These are phyloP conservation scores for Pleurotus ostreatus DNA, from an alignment of 768 basidiomycete species.

Conservation along the genomic window DNA sequence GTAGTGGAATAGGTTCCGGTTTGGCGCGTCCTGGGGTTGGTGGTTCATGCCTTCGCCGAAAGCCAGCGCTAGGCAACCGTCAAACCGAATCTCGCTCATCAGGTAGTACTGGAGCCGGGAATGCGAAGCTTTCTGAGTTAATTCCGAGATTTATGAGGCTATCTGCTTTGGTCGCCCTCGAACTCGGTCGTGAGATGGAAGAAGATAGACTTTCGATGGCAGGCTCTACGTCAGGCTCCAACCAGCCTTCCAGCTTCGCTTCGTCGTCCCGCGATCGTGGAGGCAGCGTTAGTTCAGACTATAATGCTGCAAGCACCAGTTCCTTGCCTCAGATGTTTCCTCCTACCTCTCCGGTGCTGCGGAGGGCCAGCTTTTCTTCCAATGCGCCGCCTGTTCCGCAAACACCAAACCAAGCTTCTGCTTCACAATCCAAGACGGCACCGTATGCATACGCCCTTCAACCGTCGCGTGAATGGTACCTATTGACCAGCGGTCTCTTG, in stretches of 20 bases:
- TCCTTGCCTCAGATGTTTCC: background rate
- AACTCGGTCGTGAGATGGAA: constrained; percentile 67
- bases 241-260: background rate
- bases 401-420: constrained; percentile 2
- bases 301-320: constrained; percentile 7
- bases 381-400: constrained; percentile 11
- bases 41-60: constrained; percentile 60
- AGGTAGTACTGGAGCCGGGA: constrained; percentile 42
- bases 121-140: constrained; percentile 62
- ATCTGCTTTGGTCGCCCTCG: constrained; percentile 74
- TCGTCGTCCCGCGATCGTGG: background rate
- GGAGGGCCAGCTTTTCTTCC: background rate
- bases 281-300: background rate
- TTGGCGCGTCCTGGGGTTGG: constrained; percentile 50
- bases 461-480: constrained; percentile 80
- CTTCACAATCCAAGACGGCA: constrained; percentile 20
- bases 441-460: constrained; percentile 48
- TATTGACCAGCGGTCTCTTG: constrained; percentile 69
- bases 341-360: background rate
- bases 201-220: constrained; percentile 27
- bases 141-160: constrained; percentile 72
- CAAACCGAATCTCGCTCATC: background rate
- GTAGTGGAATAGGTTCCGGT: constrained; percentile 70
- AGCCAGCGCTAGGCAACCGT: constrained; percentile 7
- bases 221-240: background rate